Conservation (phyloP, 2,329 filamentous ascomycete genomes). For the Oidium heveae region DNA sequence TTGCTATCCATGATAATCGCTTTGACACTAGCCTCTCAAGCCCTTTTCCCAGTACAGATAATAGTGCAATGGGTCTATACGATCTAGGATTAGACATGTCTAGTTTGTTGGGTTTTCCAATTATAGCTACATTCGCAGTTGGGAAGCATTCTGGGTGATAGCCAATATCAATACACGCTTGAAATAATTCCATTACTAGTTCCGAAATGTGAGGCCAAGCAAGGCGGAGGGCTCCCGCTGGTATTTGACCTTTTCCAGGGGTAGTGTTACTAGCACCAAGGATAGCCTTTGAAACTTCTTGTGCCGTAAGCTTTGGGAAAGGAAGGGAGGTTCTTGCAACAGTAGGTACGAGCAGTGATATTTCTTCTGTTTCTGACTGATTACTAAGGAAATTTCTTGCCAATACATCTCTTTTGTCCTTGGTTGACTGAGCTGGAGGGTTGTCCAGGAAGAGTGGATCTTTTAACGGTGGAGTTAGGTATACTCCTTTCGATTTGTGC, state of each 20-base stretch:
- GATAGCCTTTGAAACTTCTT: too few species aligned
- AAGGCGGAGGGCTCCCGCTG: background rate
- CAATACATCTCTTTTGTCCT: background rate
- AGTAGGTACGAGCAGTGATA: background rate
- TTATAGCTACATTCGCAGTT: background rate
- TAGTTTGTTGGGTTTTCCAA: background rate
- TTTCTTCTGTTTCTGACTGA: background rate
- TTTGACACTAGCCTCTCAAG: background rate
- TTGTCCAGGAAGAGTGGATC: background rate
- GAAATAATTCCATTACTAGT: background rate
- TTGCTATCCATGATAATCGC: background rate
- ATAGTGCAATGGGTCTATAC: background rate
- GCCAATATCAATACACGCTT: background rate
- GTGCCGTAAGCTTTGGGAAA: background rate
- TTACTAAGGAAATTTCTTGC: background rate
- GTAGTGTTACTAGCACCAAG: too few species aligned
- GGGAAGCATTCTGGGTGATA: background rate
- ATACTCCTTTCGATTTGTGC: background rate
- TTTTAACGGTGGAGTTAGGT: background rate
- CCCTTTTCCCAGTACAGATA: too few species aligned
- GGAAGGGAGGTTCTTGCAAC: background rate
- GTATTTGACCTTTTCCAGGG: too few species aligned
- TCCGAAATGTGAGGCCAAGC: background rate
- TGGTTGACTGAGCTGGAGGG: background rate
- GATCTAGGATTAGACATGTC: background rate